Evolutionary conservation across 2,329 filamentous ascomycete genomes (phyloP).

Genomic region (Cercospora brassicicola): DNA sequence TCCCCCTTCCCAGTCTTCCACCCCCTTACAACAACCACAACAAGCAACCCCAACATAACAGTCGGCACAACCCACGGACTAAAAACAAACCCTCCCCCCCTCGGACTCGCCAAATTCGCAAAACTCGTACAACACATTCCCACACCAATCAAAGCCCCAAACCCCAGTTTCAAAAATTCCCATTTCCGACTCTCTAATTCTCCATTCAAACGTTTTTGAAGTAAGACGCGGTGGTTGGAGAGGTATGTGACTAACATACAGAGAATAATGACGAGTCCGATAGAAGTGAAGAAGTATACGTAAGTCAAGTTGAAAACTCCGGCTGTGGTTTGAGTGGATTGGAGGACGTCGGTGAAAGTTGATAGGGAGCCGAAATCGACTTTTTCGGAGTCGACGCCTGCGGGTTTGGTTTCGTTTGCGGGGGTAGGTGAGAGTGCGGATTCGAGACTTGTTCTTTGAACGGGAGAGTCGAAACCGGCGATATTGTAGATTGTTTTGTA

Average conservation of each 20-base stretch:
- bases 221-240: slow-evolving; percentile 10
- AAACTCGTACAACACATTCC: slow-evolving; percentile 12
- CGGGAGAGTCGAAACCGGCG: slow-evolving; percentile 18
- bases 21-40: slow-evolving; percentile 8
- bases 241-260: slow-evolving; percentile 34
- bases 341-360: neutral
- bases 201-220: neutral
- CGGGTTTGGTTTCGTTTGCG: neutral
- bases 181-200: slow-evolving; percentile 23
- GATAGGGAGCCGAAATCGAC: slow-evolving; percentile 8
- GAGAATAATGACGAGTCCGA: slow-evolving; percentile 34
- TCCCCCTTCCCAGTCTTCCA: neutral
- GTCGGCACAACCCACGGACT: slow-evolving; percentile 14
- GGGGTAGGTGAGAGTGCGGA: neutral
- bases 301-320: slow-evolving; percentile 34
- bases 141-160: slow-evolving; percentile 13
- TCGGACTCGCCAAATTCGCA: slow-evolving; percentile 6
- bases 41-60: slow-evolving; percentile 7
- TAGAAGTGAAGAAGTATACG: slow-evolving; percentile 34
- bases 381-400: neutral
- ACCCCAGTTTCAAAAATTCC: slow-evolving; percentile 31
- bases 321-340: slow-evolving; percentile 3
- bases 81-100: neutral
- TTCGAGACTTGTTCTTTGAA: neutral
- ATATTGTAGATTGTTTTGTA: slow-evolving; percentile 22